These are phyloP conservation scores for Corymbia citriodora DNA, from an alignment of 441 rosid genomes.

Conservation along the genomic window DNA sequence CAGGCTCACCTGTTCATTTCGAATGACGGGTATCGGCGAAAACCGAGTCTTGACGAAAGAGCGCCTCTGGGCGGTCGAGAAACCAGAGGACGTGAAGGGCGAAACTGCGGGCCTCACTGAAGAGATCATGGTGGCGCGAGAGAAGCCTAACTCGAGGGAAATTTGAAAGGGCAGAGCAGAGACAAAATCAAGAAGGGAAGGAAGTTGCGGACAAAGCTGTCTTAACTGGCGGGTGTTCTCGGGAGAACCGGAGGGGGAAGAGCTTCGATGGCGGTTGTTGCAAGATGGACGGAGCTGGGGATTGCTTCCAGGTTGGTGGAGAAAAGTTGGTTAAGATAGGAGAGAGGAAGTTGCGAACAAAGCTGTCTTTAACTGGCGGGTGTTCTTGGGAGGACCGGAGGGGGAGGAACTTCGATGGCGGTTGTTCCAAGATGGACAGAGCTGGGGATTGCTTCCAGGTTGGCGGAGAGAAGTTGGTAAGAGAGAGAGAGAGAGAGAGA, in stretches of 20 bases:
- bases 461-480: not conserved
- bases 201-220: not conserved
- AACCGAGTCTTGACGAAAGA: slow-evolving; percentile 20
- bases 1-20: slow-evolving; percentile 13
- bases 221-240: not conserved
- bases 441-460: not conserved
- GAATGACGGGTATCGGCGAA: slow-evolving; percentile 26
- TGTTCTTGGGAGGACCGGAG: not conserved
- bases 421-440: not conserved
- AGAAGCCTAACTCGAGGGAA: not conserved
- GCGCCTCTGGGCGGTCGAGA: slow-evolving; percentile 4
- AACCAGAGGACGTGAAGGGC: slow-evolving; percentile 20
- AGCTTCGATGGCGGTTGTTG: not conserved
- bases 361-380: not conserved
- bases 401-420: not conserved
- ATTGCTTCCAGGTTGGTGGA: not conserved
- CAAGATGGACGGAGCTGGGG: not conserved
- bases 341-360: not conserved
- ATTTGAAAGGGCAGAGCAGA: not conserved
- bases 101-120: slow-evolving; percentile 28
- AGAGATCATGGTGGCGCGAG: slow-evolving; percentile 32
- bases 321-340: not conserved
- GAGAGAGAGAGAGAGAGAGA: not conserved
- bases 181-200: not conserved
- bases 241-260: not conserved